These are phyloP conservation scores for Puccinellia tenuiflora DNA, from an alignment of 176 grass and related monocot species.

Conservation along the genomic window DNA sequence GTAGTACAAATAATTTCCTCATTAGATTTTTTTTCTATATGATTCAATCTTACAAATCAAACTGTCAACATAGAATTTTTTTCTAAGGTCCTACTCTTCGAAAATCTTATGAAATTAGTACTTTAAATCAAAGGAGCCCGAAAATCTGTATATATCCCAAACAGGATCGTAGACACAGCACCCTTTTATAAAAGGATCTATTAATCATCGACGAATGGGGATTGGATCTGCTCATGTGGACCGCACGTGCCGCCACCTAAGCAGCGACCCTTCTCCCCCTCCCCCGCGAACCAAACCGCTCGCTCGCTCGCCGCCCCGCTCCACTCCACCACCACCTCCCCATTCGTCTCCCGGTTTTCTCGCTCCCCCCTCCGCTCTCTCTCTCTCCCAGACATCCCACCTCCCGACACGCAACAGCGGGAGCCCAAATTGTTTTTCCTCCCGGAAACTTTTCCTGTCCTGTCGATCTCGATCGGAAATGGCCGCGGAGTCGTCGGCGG, in stretches of 20 bases:
- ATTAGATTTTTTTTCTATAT: too few relatives aligned
- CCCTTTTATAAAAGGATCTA: background rate
- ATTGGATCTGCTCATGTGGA: conserved; percentile 6
- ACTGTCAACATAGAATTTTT: too few relatives aligned
- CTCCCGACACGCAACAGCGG: conserved; percentile 29
- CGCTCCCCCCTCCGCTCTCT: background rate
- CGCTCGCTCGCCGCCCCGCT: background rate
- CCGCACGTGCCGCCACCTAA: conserved; percentile 43
- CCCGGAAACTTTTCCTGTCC: background rate
- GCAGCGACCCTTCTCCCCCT: background rate
- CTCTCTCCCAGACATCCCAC: conserved; percentile 6
- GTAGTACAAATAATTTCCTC: too few relatives aligned
- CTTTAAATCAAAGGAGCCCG: too few relatives aligned
- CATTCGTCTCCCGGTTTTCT: conserved; percentile 28
- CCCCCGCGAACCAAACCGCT: conserved; percentile 26
- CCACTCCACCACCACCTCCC: background rate
- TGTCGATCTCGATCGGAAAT: conserved; percentile 41
- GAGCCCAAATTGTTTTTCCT: background rate
- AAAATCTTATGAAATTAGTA: too few relatives aligned
- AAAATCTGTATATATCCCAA: too few relatives aligned
- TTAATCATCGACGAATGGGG: background rate
- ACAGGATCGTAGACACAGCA: background rate
- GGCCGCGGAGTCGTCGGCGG: conserved; percentile 49
- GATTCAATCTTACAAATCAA: too few relatives aligned
- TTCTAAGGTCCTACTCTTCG: too few relatives aligned